Base-by-base conservation (phyloP, 2,329 filamentous ascomycete genomes). In the Escovopsis sp. region DNA sequence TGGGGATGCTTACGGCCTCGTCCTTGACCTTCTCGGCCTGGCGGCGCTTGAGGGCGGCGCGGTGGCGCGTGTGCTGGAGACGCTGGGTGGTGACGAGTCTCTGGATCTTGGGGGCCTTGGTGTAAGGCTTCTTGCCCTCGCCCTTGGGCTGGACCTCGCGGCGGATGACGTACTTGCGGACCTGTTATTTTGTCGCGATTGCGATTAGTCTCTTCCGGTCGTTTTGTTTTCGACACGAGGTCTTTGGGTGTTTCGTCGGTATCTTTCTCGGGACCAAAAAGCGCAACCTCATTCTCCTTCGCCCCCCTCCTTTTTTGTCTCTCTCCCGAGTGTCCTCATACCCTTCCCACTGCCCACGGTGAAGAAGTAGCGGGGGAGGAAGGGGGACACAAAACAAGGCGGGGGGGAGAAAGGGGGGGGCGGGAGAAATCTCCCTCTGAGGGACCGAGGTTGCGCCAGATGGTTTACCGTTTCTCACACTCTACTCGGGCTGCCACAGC, bases 21-120 rank as follows among this genome's bases (percentile, higher is more conserved):
- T 98, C 91, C 81, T 95, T 95, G 74, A 86, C 79, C 71, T 88
- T 84, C 77, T 98, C 91, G 62, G 88, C 73, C 65, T 87, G 85
- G 70, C 91, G 89, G 69, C 89, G 86, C 87, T 98, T 98, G 73
- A 98, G 83, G 62, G 91, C 89, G 62, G 93, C 74, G 59, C 88
- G 79, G 78, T 96, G 91, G 63, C 91, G 87, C 85, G 96, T 98
- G 84, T 94, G 91, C 80, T 98, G 91, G 65, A 98, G 87, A 69
- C 91, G 91, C 76, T 96, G 91, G 68, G 91, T 91, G 63, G 91
- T 98, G 61, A 98, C 87, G 60, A 98, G 86, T 68, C 91, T 86
- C 81, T 98, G 91, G 74, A 98, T 98, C 79, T 89, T 93, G 70
- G 91, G 91, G 61, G 91, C 91, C 85, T 98, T 98, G 83, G 89